A percentile compares a stretch with the other conserved stretches of the same genome.
Conservation (phyloP, 1,284 basidiomycete genomes). For the Pholiota adiposa region DNA sequence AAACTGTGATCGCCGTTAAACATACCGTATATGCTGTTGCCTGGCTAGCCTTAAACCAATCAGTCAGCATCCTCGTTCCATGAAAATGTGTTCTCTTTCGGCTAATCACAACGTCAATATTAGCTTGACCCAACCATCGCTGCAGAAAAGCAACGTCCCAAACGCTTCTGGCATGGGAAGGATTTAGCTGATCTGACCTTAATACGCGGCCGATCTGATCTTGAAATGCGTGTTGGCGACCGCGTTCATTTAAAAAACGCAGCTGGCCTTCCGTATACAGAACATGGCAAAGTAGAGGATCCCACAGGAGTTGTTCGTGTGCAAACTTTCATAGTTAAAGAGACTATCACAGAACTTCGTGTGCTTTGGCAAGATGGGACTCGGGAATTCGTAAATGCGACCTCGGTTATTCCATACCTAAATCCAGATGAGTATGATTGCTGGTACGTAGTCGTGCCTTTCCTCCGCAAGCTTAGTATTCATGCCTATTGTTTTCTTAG, state of each 20-base stretch:
- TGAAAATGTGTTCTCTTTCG: background rate
- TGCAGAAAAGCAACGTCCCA: conserved; percentile 64
- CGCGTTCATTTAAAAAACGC: conserved; percentile 59
- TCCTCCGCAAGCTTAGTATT: too few species aligned
- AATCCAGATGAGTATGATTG: conserved; percentile 87
- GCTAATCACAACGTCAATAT: conserved; percentile 14
- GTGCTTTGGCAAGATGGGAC: conserved; percentile 91
- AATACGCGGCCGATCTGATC: conserved; percentile 62
- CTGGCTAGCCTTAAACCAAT: conserved; percentile 91
- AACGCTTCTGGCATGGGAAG: conserved; percentile 74
- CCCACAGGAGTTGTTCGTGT: conserved; percentile 50
- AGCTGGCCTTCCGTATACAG: conserved; percentile 52
- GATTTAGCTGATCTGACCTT: conserved; percentile 72
- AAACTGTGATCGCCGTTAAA: conserved; percentile 75
- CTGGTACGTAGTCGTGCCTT: conserved; percentile 55
- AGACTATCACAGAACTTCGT: conserved; percentile 72
- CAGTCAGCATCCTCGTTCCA: conserved; percentile 47
- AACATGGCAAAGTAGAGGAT: conserved; percentile 57
- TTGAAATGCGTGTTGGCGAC: conserved; percentile 71
- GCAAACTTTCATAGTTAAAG: conserved; percentile 65
- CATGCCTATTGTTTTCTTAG: conserved; percentile 39
- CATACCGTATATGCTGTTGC: conserved; percentile 83
- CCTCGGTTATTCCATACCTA: conserved; percentile 78
- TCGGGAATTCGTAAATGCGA: conserved; percentile 61
- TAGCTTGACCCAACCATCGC: conserved; percentile 67